Base-by-base conservation (phyloP, 73 alveolate species). In the Paramecium sexaurelia region DNA sequence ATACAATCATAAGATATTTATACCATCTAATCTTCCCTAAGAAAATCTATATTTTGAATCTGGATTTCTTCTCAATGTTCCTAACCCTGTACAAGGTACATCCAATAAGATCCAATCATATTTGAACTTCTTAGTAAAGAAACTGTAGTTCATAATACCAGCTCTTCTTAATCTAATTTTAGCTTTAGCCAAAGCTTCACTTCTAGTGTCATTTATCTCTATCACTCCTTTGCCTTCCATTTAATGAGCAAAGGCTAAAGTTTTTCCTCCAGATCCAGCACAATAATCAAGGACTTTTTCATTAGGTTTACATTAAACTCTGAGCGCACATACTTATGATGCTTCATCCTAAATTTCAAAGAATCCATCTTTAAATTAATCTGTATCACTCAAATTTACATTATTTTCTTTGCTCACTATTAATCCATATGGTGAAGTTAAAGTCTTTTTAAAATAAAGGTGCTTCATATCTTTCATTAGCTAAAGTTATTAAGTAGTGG, bases 261-360 rank as follows among this genome's bases (percentile, higher is more conserved):
- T 51, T 41, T 94, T 94, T n/a, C 97, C 97, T 67, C 96, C 95
- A 15, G 95, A 68, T 19, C 95, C 95, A 3, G 95, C 97, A 68
- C 98, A 96, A 91, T 85, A 94, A 69, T 96, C 98, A 19, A 96
- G 92, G 3, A 96, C 95, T 22, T 89, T 91, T 32, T 96, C 95
- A 13, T 95, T 95, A n/a, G 97, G 96, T 61, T 91, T 78, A 20
- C 97, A 95, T 61, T 96, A 94, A 6, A 96, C 97, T 82, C 97
- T 94, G 88, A 94, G 85, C 15, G 98, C 96, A 33, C 94, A 87
- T 24, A 96, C 84, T 90, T 96, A 85, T 27, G 95, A 84, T 6
- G 95, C 98, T 87, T 96, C 98, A 87, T 96, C 97, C 66, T 96
- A 85, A 20, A 96, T 94, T 87, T 96, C 98, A 75, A 96, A 96